Evolutionary conservation across 306 rosid species (phyloP), one percentile per base, ranked within the genome.

Genomic region (Cicer yamashitae): DNA sequence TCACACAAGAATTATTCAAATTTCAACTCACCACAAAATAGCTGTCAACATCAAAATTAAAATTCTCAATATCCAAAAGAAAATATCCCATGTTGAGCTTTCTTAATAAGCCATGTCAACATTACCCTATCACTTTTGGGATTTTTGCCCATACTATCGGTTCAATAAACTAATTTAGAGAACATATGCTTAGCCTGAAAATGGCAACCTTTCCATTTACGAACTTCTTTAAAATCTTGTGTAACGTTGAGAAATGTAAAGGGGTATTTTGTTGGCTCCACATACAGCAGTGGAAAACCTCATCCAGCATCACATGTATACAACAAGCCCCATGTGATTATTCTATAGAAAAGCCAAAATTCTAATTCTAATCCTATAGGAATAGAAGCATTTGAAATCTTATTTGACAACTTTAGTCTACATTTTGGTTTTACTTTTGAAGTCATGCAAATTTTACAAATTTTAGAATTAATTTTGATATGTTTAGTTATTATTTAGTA

Each of bases 281-380:
- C 84, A 22, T 6, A 51, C 10, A 43, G 75, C 60, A 76, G 71
- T 52, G 88, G 82, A 86, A 80, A 86, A 77, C 66, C 48, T 6
- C 76, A 71, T 22, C 74, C 37, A n/a, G 2, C 75, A 70, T 22
- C 85, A 61, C 47, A 40, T 66, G 66, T 8, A 78, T 51, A 58
- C 73, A 62, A 66, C 79, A 66, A 58, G 54, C 13, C 80, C 87
- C 87, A 87, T 87, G 89, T 87, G 88, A 76, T 70, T 85, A 81
- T 74, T 74, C 84, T 83, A 48, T 18, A 64, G 61, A 77, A 85
- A 87, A 71, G 77, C 82, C 84, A 78, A 84, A 81, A 73, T 76
- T 65, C 14, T 60, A 71, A 22, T 22, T 22, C 30, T 22, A 22
- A 22, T 22, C 30, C 30, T 22, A 22, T 22, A 25, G 4, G 34